These are phyloP conservation scores for Hebeloma cylindrosporum DNA, from an alignment of 768 basidiomycete genomes.

Conservation along the genomic window DNA sequence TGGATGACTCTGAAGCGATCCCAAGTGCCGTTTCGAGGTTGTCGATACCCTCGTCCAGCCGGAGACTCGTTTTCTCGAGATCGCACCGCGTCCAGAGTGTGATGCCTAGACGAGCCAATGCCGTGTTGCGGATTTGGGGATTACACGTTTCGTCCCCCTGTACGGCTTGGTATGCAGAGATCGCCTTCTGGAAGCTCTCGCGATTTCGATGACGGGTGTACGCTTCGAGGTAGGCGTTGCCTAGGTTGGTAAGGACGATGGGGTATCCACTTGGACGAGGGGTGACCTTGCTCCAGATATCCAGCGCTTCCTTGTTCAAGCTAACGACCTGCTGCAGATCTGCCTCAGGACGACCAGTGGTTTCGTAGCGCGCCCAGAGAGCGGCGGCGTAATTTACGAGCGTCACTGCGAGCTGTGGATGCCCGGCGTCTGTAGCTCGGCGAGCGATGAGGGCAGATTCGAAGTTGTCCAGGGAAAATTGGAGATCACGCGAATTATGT, in stretches of 20 bases:
- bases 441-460: too few relatives aligned
- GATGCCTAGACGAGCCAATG: not conserved
- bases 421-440: too few relatives aligned
- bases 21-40: not conserved
- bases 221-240: not conserved
- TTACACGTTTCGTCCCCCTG: too few relatives aligned
- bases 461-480: too few relatives aligned
- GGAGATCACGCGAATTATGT: too few relatives aligned
- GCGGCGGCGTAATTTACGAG: not conserved
- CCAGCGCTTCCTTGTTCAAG: conserved; percentile 1
- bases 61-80: not conserved
- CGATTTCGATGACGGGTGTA: not conserved
- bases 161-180: not conserved
- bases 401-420: not conserved
- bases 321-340: not conserved
- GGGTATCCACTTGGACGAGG: not conserved
- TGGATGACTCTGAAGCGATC: too few relatives aligned
- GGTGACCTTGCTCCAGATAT: not conserved
- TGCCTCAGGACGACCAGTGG: not conserved
- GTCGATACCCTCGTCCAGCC: not conserved
- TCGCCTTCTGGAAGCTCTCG: not conserved
- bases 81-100: not conserved
- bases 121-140: too few relatives aligned
- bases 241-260: not conserved
- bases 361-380: not conserved